Percentiles rank a stretch among this genome's conserved stretches.
Conservation (phyloP, 2,329 filamentous ascomycete genomes). For the Cadophora gregata region DNA sequence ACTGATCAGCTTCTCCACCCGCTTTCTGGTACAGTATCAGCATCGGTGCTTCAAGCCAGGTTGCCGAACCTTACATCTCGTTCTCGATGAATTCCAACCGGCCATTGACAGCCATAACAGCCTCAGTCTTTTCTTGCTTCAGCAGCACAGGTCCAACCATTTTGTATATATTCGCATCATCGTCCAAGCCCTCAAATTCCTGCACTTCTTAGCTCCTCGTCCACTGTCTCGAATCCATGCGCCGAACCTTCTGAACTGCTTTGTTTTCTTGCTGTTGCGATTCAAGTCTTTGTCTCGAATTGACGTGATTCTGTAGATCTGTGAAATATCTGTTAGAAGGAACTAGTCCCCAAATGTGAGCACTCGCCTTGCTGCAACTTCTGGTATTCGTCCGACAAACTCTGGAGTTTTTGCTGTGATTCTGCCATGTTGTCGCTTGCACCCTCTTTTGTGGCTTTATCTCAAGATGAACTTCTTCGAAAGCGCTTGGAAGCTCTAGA, state of each 20-base stretch:
- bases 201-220: conserved; percentile 46
- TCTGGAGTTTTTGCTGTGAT: conserved; percentile 78
- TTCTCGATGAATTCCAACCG: conserved; percentile 91
- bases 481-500: neutral
- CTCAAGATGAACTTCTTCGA: neutral
- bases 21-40: conserved; percentile 54
- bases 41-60: neutral
- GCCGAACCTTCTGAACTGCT: conserved; percentile 76
- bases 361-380: conserved; percentile 78
- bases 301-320: conserved; percentile 82
- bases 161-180: conserved; percentile 93
- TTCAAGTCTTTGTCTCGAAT: conserved; percentile 88
- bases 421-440: conserved; percentile 64
- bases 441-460: neutral
- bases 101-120: conserved; percentile 87
- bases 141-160: conserved; percentile 89
- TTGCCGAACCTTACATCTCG: conserved; percentile 74
- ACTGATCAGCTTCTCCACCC: conserved; percentile 70
- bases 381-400: conserved; percentile 85
- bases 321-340: conserved; percentile 25
- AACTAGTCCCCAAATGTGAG: neutral
- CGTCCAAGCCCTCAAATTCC: conserved; percentile 82
- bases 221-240: neutral
- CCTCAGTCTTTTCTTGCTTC: conserved; percentile 93
- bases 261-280: conserved; percentile 93